Conservation (phyloP, 208 protist species). For the Wallacemonas collosoma region DNA sequence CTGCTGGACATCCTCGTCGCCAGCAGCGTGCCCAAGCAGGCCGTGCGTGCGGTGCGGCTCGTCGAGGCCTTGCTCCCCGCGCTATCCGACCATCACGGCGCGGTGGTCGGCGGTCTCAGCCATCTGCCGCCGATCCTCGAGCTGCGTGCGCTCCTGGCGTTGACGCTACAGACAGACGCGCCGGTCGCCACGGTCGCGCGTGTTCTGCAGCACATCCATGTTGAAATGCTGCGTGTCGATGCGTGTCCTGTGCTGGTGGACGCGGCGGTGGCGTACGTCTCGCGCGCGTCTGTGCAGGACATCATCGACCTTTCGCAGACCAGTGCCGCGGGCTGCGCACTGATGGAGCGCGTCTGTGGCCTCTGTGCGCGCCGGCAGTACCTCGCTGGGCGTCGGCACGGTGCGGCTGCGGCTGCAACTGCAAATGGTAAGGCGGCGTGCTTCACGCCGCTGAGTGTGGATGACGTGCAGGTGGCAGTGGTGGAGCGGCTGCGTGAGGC, state of each 20-base stretch:
- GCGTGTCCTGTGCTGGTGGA: constrained; percentile 8
- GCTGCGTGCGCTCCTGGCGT: constrained; percentile 9
- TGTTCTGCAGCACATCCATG: constrained; percentile 13
- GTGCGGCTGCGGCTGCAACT: too few relatives aligned
- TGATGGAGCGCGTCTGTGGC: constrained; percentile 20
- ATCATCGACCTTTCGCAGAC: background rate
- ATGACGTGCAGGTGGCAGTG: background rate
- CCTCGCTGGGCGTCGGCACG: background rate
- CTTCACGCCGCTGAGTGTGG: constrained; percentile 6
- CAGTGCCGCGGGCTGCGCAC: constrained; percentile 16
- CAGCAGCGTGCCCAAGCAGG: background rate
- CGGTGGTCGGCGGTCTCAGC: background rate
- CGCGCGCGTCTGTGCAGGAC: background rate
- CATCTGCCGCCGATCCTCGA: constrained; percentile 12
- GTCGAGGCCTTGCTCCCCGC: background rate
- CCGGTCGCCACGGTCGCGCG: constrained; percentile 16
- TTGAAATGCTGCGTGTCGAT: constrained; percentile 10
- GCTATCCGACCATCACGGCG: background rate
- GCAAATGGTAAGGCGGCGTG: background rate
- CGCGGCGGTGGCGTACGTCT: background rate
- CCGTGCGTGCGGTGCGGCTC: background rate
- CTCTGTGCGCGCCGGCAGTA: constrained; percentile 15
- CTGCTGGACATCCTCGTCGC: constrained; percentile 9
- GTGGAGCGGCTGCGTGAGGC: constrained; percentile 35
- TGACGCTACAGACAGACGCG: constrained; percentile 15